These are phyloP conservation scores for Candida schatavii DNA, from an alignment of 805 yeast species.

Conservation along the genomic window DNA sequence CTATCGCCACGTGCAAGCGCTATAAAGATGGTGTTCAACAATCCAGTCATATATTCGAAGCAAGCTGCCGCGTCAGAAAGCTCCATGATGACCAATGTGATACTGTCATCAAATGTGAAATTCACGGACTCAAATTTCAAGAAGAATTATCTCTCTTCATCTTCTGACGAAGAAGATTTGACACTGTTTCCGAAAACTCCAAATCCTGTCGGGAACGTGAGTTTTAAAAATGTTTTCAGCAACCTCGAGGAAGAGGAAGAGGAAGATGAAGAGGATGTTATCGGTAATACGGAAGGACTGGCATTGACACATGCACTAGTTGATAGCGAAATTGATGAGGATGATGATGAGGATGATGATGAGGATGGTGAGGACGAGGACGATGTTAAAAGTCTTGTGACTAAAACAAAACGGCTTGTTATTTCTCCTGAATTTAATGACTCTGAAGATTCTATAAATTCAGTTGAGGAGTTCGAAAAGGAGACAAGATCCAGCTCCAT, in stretches of 20 bases:
- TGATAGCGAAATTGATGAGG: constrained; percentile 18
- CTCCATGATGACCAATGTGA: background rate
- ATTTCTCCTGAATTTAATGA: constrained; percentile 12
- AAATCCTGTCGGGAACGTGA: constrained; percentile 22
- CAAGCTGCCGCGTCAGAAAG: background rate
- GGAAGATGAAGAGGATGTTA: constrained; percentile 15
- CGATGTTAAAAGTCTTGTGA: constrained; percentile 18
- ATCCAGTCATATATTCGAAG: constrained; percentile 34
- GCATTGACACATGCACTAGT: too few species aligned
- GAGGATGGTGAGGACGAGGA: constrained; percentile 19
- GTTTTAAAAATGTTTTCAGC: constrained; percentile 31
- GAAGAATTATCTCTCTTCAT: constrained; percentile 22
- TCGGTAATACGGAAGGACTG: constrained; percentile 20
- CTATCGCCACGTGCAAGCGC: constrained; percentile 38
- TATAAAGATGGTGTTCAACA: constrained; percentile 40
- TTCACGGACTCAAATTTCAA: constrained; percentile 18
- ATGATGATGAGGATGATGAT: constrained; percentile 10
- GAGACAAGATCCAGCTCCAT: constrained; percentile 40
- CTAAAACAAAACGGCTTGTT: constrained; percentile 11
- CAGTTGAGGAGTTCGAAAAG: constrained; percentile 20
- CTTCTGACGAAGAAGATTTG: constrained; percentile 19
- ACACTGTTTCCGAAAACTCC: constrained; percentile 47
- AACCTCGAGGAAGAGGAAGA: constrained; percentile 14
- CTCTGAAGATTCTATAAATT: constrained; percentile 19
- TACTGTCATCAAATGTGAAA: constrained; percentile 14